Base-by-base conservation (phyloP, 306 rosid genomes). In the Fagus crenata region DNA sequence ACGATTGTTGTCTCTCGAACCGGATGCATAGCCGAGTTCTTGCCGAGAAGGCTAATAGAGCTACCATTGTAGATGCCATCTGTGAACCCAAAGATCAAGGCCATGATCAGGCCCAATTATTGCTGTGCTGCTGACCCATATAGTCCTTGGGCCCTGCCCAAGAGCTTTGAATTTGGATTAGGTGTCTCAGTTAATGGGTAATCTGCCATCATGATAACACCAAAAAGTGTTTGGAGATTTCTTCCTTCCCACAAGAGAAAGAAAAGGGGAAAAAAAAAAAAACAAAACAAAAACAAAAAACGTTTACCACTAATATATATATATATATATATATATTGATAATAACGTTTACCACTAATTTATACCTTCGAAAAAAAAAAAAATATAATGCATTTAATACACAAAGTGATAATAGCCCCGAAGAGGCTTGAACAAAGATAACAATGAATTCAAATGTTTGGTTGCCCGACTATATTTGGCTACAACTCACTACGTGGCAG, bases 71-170 rank as follows among this genome's bases (percentile, higher is more conserved):
- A 88, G 7, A 70, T 56, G 2, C 95, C 97, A 0, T 90, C 97
- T 0, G 69, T 71, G 81, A 93, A 91, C 0, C 75, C 82, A 43
- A 72, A 93, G 76, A 76, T 89, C 79, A 93, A 46, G 3, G 91
- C 82, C 98, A 93, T 91, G 1, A 91, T 2, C 1, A 93, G 69
- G 11, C 87, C 89, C 37, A 91, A 0, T 39, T 93, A 93, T 14
- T 87, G 75, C 69, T 93, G 93, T 5, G 89, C 81, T 0, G 92
- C 80, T 1, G 93, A 87, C 6, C 85, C 97, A 32, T 93, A 93
- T 2, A 89, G 35, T 6, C 98, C 98, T 9, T 93, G 97, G 0
- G 98, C 98, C 51, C 97, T 83, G 0, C 97, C 97, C 64, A 93
- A 76, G 0, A 87, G 40, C 85, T 89, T 90, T 0, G 98, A 93